phyloP scores from a whole-genome alignment of 2,329 filamentous ascomycete genomes.

The Epicoccum sorghinum region DNA sequence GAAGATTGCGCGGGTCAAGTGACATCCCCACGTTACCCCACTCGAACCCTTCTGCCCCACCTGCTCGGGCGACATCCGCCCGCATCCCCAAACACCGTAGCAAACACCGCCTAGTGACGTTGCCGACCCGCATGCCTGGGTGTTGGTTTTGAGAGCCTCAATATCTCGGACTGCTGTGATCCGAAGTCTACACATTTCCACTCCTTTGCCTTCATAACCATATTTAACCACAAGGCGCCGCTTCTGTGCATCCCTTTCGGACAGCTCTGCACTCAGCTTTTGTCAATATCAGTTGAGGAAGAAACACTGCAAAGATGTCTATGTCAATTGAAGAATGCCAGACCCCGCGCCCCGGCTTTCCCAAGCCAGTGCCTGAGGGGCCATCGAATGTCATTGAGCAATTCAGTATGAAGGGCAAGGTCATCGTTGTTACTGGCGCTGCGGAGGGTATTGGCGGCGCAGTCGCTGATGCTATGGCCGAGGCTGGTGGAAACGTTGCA shows the following conservation, averaged over 20 bases:
- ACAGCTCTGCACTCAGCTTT: not conserved
- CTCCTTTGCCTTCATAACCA: not conserved
- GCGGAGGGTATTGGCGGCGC: slow-evolving; percentile 63
- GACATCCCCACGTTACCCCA: slow-evolving; percentile 11
- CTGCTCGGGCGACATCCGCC: slow-evolving; percentile 29
- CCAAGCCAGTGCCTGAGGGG: slow-evolving; percentile 33
- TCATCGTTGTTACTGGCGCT: slow-evolving; percentile 52
- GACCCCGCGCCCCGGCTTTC: slow-evolving; percentile 30
- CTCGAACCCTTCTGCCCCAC: slow-evolving; percentile 8
- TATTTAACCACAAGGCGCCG: not conserved
- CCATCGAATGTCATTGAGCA: slow-evolving; percentile 40
- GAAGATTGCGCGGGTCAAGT: slow-evolving; percentile 1
- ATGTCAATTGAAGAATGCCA: slow-evolving; percentile 43
- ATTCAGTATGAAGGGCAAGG: slow-evolving; percentile 47
- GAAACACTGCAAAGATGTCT: slow-evolving; percentile 35
- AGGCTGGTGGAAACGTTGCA: slow-evolving; percentile 53
- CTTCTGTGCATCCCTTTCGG: not conserved
- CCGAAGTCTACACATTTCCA: not conserved
- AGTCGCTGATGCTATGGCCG: slow-evolving; percentile 45
- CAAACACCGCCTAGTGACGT: slow-evolving; percentile 20
- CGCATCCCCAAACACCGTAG: slow-evolving; percentile 23
- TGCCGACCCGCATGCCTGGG: slow-evolving; percentile 13
- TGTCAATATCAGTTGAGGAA: not conserved
- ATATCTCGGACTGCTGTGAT: not conserved
- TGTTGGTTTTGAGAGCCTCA: slow-evolving; percentile 4